Conservation (phyloP, 2,329 filamentous ascomycete genomes). For the Colletotrichum tropicicola region DNA sequence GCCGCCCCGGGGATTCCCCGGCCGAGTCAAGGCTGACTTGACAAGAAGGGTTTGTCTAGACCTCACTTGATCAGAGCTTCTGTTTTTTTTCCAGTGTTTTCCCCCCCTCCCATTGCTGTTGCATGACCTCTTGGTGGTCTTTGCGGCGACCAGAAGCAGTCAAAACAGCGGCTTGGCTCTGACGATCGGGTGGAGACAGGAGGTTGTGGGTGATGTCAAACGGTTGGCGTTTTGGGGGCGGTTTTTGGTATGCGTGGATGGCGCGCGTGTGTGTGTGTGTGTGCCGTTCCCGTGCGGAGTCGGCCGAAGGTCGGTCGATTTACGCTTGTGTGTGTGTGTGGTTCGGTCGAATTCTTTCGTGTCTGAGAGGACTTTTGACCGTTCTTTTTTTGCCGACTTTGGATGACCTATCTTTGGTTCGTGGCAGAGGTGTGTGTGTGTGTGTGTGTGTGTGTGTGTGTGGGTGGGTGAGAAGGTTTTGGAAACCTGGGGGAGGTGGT, state of each 20-base stretch:
- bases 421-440: not conserved
- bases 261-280: too few relatives aligned
- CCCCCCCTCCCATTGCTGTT: not conserved
- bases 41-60: not conserved
- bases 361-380: not conserved
- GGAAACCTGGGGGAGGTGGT: not conserved
- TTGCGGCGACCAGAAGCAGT: not conserved
- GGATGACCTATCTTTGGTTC: not conserved
- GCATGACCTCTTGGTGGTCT: not conserved
- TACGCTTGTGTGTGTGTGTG: too few relatives aligned
- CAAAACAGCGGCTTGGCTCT: constrained; percentile 5
- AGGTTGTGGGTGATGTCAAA: constrained; percentile 5
- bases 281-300: not conserved
- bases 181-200: constrained; percentile 7
- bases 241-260: not conserved
- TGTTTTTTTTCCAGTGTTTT: not conserved
- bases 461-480: not conserved
- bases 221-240: constrained; percentile 20
- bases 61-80: not conserved
- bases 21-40: not conserved
- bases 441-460: too few relatives aligned
- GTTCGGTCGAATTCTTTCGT: not conserved
- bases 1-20: not conserved
- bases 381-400: too few relatives aligned
- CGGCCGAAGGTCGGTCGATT: not conserved